Evolutionary conservation across 192 early-diverging fungal species (phyloP), one percentile per base, ranked within the genome.

Genomic region (Rhizophagus clarus): DNA sequence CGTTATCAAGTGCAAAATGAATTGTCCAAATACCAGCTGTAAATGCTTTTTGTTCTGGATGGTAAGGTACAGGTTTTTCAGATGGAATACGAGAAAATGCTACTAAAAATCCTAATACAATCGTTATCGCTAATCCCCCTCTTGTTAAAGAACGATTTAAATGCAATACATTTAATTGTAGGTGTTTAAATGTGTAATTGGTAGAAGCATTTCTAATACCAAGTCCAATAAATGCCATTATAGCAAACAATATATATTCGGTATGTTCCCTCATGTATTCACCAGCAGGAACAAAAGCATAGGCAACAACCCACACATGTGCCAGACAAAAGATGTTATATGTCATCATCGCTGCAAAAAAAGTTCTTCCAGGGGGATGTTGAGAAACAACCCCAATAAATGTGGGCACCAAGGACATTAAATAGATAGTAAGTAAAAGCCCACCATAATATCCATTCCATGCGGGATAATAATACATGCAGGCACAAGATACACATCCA

Each of bases 21-120:
- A 95, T 92, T 3, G 94, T 95, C 94, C 94, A 95, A 79, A 95
- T 95, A 72, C 87, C 93, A 42, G 90, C 90, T 20, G 94, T 95
- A 49, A 95, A 84, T 63, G 90, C 77, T 61, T 92, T 91, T 77
- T 92, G 86, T 42, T 91, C 89, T 14, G 89, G 87, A 71, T 88
- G 90, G 73, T 88, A 82, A 20, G 94, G 92, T 62, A 67, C 71
- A 14, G 94, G 94, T 4, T 82, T 64, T 11, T 85, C 83, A 8
- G 84, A 86, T 3, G 90, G 87, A 32, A 86, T 60, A 61, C 92
- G 89, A 51, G 81, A 78, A 45, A 83, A 74, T 49, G 83, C 80
- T 49, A 88, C 72, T 37, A 84, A 56, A 22, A 79, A 61, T 1
- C 88, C 86, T 3, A 83, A 56, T n/a, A 82, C 51, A 28, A 89